phyloP scores from a whole-genome alignment of 2,329 filamentous ascomycete genomes.

The Sphaerulina populicola region DNA sequence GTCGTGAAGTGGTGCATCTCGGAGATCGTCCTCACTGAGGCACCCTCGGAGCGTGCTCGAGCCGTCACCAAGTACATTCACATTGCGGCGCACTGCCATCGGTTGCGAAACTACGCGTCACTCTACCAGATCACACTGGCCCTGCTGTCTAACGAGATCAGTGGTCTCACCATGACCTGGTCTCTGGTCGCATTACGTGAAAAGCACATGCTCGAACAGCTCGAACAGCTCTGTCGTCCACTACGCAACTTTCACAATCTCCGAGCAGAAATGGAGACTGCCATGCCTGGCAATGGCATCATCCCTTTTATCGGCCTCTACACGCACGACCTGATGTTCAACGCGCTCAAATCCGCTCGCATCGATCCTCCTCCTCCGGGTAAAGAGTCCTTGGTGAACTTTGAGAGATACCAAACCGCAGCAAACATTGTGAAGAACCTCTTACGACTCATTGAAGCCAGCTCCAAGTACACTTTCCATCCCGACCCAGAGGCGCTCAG shows the following conservation, averaged over 20 bases:
- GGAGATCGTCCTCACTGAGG: slow-evolving; percentile 65
- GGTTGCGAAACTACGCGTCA: slow-evolving; percentile 73
- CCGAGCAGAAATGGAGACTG: slow-evolving; percentile 66
- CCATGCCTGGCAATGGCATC: slow-evolving; percentile 56
- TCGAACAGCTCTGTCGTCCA: slow-evolving; percentile 67
- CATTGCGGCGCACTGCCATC: slow-evolving; percentile 66
- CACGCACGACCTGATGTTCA: slow-evolving; percentile 75
- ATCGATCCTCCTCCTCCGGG: slow-evolving; percentile 44
- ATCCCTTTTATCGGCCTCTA: slow-evolving; percentile 77
- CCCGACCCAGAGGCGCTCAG: slow-evolving; percentile 70
- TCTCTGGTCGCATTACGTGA: slow-evolving; percentile 58
- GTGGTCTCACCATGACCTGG: slow-evolving; percentile 63
- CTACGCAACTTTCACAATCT: slow-evolving; percentile 69
- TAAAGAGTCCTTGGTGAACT: slow-evolving; percentile 66
- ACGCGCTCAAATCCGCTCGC: slow-evolving; percentile 67
- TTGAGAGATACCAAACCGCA: slow-evolving; percentile 69
- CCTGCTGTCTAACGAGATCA: slow-evolving; percentile 63
- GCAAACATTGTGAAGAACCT: slow-evolving; percentile 73
- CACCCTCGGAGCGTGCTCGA: slow-evolving; percentile 62
- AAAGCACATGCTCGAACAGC: slow-evolving; percentile 55
- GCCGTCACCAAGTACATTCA: slow-evolving; percentile 77
- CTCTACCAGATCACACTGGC: slow-evolving; percentile 74
- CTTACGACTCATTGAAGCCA: slow-evolving; percentile 68
- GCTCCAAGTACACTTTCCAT: slow-evolving; percentile 63
- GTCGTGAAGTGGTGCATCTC: slow-evolving; percentile 83